Evolutionary conservation across 257 asterid genomes (phyloP), one percentile per base, ranked within the genome.

Genomic region (Solanum bukasovii): DNA sequence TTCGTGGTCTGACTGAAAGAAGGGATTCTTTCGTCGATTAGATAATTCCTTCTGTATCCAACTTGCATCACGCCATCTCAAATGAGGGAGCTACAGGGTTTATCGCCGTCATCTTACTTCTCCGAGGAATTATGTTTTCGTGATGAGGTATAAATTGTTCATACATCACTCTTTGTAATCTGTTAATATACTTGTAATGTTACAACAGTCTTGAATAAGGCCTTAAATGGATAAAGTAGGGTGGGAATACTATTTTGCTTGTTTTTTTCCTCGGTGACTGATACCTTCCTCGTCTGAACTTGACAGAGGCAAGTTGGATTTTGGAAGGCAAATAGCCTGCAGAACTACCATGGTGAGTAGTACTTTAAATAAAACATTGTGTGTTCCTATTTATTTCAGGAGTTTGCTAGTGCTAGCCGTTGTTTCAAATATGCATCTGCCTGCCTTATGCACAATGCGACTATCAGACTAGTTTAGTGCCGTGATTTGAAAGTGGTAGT

Each of bases 71-170:
- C 89, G 90, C 93, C 93, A 72, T 92, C 93, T 84, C 92, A 46
- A 89, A 92, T 90, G 91, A 93, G 90, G 94, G 96, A 94, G 46
- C 92, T 91, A 23, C 90, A 91, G 88, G 95, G 93, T 34, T 92
- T 92, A 81, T 91, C 99, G 89, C 95, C 97, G 23, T 91, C 98
- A 73, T 95, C 99, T 33, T 92, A 93, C 92, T 94, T 93, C 87
- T 91, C 94, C 5, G 98, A 95, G 92, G 98, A 94, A 79, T 81
- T 91, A 84, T 87, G 90, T 71, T 91, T 92, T 87, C 88, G 89
- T 18, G 95, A 94, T 88, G 98, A 95, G 98, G 98, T 95, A 90
- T 82, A 83, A 65, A 85, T 87, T 34, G 29, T 10, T 31, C 70
- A 49, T 49, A 49, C 44, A 20, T 49, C 44, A 29, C 68, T 29